These are phyloP conservation scores for Mucor plumbeus DNA, from an alignment of 371 early-diverging fungal genomes.

Conservation along the genomic window DNA sequence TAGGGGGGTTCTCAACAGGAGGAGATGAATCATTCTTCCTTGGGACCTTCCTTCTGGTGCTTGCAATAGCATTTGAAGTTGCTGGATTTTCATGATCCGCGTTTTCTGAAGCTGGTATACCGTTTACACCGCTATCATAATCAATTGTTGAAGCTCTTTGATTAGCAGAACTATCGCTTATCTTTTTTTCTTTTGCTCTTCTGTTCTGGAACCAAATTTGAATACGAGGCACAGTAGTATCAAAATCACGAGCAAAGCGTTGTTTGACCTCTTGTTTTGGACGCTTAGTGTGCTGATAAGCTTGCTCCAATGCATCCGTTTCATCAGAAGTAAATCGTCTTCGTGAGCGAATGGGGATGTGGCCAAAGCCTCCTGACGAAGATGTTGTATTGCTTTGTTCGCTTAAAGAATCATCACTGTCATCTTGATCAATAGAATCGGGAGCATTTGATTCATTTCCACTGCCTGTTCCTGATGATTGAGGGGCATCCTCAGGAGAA, in stretches of 20 bases:
- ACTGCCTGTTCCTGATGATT: neutral
- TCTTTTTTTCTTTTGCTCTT: conserved; percentile 32
- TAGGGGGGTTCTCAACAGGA: neutral
- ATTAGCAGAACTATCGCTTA: neutral
- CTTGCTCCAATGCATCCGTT: neutral
- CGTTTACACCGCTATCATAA: neutral
- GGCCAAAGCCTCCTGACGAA: neutral
- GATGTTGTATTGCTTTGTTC: neutral
- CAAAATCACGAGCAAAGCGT: conserved; percentile 6
- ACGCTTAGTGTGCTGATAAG: neutral
- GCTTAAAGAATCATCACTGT: neutral
- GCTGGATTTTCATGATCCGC: neutral
- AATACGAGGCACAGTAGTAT: conserved; percentile 11
- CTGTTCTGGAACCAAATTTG: conserved; percentile 43
- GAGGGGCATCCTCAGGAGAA: neutral
- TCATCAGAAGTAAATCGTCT: conserved; percentile 7
- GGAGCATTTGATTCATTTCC: neutral
- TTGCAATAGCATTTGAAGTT: neutral
- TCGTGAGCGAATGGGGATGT: conserved; percentile 12
- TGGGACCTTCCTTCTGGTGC: neutral
- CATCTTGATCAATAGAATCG: neutral
- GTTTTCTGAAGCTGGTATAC: neutral
- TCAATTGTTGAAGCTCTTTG: neutral
- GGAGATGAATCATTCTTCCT: neutral
- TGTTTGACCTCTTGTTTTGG: conserved; percentile 20